phyloP scores from a whole-genome alignment of 345 rosid genomes.

The Populus pruinosa region DNA sequence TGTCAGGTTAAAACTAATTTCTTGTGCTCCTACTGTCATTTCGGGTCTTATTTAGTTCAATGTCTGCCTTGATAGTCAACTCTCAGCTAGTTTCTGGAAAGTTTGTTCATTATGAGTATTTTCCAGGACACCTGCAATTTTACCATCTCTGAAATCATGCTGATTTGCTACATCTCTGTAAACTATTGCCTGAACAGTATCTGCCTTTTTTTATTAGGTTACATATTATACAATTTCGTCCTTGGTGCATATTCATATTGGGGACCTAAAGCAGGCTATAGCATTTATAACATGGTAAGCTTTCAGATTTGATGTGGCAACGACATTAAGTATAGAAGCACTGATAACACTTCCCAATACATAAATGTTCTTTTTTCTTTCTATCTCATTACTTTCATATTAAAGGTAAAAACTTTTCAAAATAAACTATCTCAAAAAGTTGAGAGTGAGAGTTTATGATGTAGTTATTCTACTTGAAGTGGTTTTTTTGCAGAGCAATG shows the following conservation, averaged over 20 bases:
- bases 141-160: neutral
- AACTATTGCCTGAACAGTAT: slow-evolving; percentile 2
- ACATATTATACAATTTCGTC: slow-evolving; percentile 83
- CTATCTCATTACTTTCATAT: neutral
- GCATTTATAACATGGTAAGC: slow-evolving; percentile 79
- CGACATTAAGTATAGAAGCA: neutral
- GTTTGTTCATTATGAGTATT: neutral
- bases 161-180: neutral
- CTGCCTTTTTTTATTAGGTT: slow-evolving; percentile 47
- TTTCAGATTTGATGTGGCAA: slow-evolving; percentile 6
- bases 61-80: neutral
- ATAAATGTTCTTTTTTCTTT: neutral
- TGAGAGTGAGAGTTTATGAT: neutral
- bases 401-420: neutral
- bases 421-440: slow-evolving; percentile 2
- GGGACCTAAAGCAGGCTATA: slow-evolving; percentile 95
- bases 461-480: slow-evolving; percentile 1
- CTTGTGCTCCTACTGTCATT: neutral
- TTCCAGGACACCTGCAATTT: neutral
- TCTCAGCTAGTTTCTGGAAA: neutral
- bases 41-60: neutral
- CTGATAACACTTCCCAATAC: neutral
- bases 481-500: slow-evolving; percentile 53
- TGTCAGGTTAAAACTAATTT: neutral
- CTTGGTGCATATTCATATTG: slow-evolving; percentile 94